These are phyloP conservation scores for Castanea sativa DNA, from an alignment of 306 rosid species.

Conservation along the genomic window DNA sequence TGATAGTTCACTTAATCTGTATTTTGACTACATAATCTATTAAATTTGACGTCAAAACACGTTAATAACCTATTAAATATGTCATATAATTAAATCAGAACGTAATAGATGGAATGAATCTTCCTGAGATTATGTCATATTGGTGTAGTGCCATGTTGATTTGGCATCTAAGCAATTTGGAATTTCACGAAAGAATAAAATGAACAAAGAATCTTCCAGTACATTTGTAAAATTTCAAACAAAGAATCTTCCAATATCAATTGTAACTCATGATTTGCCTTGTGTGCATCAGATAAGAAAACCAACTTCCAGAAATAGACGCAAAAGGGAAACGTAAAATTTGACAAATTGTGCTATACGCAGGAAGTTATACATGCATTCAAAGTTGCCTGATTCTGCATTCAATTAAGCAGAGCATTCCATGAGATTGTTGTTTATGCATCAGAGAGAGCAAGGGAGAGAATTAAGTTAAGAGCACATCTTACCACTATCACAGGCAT, in stretches of 20 bases:
- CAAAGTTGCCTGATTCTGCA: neutral
- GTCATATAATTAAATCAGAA: too few species aligned
- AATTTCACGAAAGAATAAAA: neutral
- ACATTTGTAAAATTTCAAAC: neutral
- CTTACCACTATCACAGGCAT: slow-evolving; percentile 9
- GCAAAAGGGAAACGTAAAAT: neutral
- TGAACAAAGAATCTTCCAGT: neutral
- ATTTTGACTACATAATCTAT: too few species aligned
- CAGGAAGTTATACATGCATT: neutral
- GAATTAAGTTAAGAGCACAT: neutral
- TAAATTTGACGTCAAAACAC: too few species aligned
- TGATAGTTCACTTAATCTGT: too few species aligned
- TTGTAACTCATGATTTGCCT: too few species aligned
- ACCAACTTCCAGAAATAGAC: neutral
- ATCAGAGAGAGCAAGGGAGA: neutral
- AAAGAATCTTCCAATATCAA: neutral
- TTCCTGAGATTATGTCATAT: neutral
- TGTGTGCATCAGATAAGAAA: neutral
- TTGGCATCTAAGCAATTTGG: neutral
- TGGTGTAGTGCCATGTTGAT: neutral
- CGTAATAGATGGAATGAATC: too few species aligned
- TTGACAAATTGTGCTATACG: neutral
- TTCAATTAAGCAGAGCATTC: neutral
- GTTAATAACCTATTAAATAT: too few species aligned
- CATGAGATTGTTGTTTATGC: neutral